Evolutionary conservation across 1,284 basidiomycete genomes (phyloP), one percentile per base, ranked within the genome.

Genomic region (Ceratobasidium sp.): DNA sequence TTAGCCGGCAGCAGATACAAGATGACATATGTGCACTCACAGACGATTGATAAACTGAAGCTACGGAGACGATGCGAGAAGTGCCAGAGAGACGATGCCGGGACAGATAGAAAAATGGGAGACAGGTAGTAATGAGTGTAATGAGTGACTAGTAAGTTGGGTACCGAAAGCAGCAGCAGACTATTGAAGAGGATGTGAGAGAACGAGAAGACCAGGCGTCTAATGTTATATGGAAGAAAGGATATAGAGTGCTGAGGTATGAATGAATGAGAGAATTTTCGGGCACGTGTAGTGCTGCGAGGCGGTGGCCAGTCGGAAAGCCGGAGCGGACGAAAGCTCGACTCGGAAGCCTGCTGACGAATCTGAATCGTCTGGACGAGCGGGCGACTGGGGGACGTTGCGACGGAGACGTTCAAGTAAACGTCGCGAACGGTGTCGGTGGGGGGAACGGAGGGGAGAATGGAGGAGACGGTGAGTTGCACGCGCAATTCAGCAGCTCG

Each of bases 351-450:
- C 64, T 69, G 64, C 64, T 69, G 64, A 69, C 64, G 64, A 57
- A 55, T 57, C 50, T 69, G 50, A 23, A 41, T 46, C 57, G 52
- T 50, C 2, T 63, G 50, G 26, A 52, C n/a, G 52, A 50, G 64
- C 52, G 1, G 26, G 52, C 52, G 57, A 50, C 57, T 50, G 57
- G 38, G 57, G 64, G 52, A 44, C 38, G 41, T 52, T 43, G 64
- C 64, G 52, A 69, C 64, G 64, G 52, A 69, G 64, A 69, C 64
- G 64, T 30, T 69, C 64, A 69, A 69, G 64, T 69, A 69, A 69
- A 69, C 64, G 64, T 47, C 64, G 64, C 52, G 55, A 35, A 41
- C 63, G 63, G 18, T 26, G 64, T 66, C 44, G 63, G 63, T 54
- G 49, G 63, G 41, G 49, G 64, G 50, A 52, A 52, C 16, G 52